phyloP scores from a whole-genome alignment of 1,284 basidiomycete species.

The Somion occarium region DNA sequence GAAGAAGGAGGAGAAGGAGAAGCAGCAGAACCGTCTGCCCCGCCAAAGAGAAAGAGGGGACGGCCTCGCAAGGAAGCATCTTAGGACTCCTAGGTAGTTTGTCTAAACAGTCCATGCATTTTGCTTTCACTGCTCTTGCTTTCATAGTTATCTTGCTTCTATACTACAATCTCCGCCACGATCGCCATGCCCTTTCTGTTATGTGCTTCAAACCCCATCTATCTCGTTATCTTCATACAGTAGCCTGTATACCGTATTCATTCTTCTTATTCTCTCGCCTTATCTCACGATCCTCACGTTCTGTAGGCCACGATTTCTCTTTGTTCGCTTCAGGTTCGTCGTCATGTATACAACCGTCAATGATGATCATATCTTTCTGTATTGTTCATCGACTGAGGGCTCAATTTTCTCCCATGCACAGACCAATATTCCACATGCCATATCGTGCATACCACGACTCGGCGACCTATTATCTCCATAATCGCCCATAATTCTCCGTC shows the following conservation, averaged over 20 bases:
- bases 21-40: conserved; percentile 17
- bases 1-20: conserved; percentile 28
- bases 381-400: neutral
- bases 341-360: neutral
- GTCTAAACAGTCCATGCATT: conserved; percentile 2
- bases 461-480: neutral
- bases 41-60: conserved; percentile 62
- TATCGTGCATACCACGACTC: neutral
- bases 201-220: neutral
- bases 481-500: neutral
- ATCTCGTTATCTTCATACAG: neutral
- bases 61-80: conserved; percentile 57
- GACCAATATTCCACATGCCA: conserved; percentile 3
- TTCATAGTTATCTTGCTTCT: neutral
- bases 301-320: neutral
- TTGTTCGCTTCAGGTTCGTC: conserved; percentile 1
- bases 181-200: neutral
- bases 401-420: conserved; percentile 5
- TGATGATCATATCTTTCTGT: neutral
- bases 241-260: neutral
- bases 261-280: neutral
- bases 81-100: conserved; percentile 1
- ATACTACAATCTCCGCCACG: neutral
- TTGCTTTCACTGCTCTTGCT: conserved; percentile 11
- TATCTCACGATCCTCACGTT: neutral